These are phyloP conservation scores for Pseudovirgaria hyperparasitica DNA, from an alignment of 2,329 filamentous ascomycete species.

Conservation along the genomic window DNA sequence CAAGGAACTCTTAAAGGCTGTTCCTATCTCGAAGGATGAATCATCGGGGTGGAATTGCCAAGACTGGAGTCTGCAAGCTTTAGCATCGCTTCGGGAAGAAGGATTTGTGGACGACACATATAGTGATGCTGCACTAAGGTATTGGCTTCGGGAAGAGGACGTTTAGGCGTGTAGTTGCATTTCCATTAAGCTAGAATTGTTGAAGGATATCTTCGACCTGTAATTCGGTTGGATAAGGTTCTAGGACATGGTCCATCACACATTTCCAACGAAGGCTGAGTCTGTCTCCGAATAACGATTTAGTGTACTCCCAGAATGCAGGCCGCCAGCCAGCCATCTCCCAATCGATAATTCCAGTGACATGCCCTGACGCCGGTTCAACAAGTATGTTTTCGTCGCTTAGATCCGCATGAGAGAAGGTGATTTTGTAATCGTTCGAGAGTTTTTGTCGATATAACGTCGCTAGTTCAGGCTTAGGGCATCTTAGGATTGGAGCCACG, in stretches of 20 bases:
- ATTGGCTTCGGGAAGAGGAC: conserved; percentile 4
- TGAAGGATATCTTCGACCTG: too few species aligned
- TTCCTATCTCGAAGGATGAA: conserved; percentile 1
- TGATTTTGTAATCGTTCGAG: not conserved
- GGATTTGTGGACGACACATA: conserved; percentile 2
- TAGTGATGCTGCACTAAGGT: conserved; percentile 1
- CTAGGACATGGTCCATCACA: conserved; percentile 2
- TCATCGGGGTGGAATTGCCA: conserved; percentile 3
- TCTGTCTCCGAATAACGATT: conserved; percentile 4
- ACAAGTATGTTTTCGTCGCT: conserved; percentile 1
- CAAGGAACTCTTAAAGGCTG: conserved; percentile 2
- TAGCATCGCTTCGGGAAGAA: conserved; percentile 1
- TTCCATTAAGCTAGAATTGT: too few species aligned
- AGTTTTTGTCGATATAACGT: conserved; percentile 3
- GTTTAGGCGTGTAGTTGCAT: too few species aligned
- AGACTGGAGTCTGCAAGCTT: conserved; percentile 2
- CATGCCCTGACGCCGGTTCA: not conserved
- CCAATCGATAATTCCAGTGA: conserved; percentile 1
- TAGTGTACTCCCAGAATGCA: conserved; percentile 2
- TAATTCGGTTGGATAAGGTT: conserved; percentile 3
- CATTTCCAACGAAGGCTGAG: conserved; percentile 2
- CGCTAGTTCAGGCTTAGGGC: conserved; percentile 3
- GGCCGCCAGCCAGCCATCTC: conserved; percentile 1
- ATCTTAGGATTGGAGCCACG: conserved; percentile 2
- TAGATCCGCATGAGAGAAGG: not conserved